These are phyloP conservation scores for Phytophthora rubi DNA, from an alignment of 352 stramenopile species.

Conservation along the genomic window DNA sequence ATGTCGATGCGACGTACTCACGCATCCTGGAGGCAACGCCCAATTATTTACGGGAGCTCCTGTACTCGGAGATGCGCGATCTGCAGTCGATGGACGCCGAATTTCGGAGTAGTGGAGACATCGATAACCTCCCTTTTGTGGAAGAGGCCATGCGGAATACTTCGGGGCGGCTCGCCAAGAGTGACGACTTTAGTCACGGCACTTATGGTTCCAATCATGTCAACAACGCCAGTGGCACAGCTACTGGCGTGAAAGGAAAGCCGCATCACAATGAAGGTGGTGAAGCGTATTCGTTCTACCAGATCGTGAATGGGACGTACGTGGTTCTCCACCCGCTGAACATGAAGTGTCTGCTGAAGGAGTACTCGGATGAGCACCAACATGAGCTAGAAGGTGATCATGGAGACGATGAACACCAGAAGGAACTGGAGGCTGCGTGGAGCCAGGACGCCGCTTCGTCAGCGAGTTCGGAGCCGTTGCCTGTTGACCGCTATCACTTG, in stretches of 20 bases:
- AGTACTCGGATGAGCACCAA: no score
- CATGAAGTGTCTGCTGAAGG: constrained; percentile 77
- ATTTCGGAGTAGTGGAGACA: constrained; percentile 72
- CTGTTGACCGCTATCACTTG: constrained; percentile 52
- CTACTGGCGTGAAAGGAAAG: constrained; percentile 15
- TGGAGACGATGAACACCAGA: no score
- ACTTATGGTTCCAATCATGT: constrained; percentile 18
- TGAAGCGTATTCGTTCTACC: constrained; percentile 86
- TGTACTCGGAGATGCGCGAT: constrained; percentile 72
- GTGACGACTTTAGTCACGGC: constrained; percentile 23
- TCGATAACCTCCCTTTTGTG: constrained; percentile 79
- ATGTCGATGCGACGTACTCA: constrained; percentile 68
- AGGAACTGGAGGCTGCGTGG: no score
- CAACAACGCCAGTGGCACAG: background rate
- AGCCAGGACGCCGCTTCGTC: constrained; percentile 12
- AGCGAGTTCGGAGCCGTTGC: constrained; percentile 5
- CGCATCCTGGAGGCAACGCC: constrained; percentile 76
- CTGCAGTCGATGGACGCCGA: constrained; percentile 75
- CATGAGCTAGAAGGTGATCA: no score
- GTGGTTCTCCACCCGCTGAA: constrained; percentile 91
- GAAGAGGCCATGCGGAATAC: constrained; percentile 81
- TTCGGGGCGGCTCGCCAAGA: constrained; percentile 56
- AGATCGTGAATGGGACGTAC: constrained; percentile 85
- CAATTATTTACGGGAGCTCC: constrained; percentile 67
- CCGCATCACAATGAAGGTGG: constrained; percentile 18